phyloP scores from a whole-genome alignment of 2,329 filamentous ascomycete genomes.

The Calonectria naviculata region DNA sequence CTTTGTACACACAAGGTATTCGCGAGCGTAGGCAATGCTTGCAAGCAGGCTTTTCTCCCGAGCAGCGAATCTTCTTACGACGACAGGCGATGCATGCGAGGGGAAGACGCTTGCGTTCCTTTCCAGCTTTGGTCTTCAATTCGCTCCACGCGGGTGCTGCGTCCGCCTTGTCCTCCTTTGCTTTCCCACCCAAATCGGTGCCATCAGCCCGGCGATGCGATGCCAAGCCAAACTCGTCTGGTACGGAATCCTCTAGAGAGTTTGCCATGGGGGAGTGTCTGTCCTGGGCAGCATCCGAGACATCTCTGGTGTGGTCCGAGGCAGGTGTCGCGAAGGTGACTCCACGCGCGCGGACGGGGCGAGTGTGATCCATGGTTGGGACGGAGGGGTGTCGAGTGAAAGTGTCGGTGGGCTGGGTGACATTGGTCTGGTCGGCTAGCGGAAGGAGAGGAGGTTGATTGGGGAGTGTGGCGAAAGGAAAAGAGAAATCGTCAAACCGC shows the following conservation, averaged over 20 bases:
- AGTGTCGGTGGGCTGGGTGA: slow-evolving; percentile 43
- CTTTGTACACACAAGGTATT: slow-evolving; percentile 97
- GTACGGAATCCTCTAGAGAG: slow-evolving; percentile 63
- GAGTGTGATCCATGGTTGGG: slow-evolving; percentile 20
- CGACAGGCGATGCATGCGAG: slow-evolving; percentile 96
- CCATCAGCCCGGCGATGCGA: slow-evolving; percentile 60
- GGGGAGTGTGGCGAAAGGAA: slow-evolving; percentile 57
- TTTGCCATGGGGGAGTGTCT: slow-evolving; percentile 56
- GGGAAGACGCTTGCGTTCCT: slow-evolving; percentile 92
- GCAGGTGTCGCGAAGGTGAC: slow-evolving; percentile 36
- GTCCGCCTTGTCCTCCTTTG: slow-evolving; percentile 69
- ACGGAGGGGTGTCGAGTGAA: slow-evolving; percentile 46
- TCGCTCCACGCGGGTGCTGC: slow-evolving; percentile 80
- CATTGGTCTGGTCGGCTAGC: slow-evolving; percentile 48
- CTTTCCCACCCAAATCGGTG: slow-evolving; percentile 63
- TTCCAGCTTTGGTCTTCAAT: slow-evolving; percentile 91
- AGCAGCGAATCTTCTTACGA: slow-evolving; percentile 97
- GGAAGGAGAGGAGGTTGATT: slow-evolving; percentile 54
- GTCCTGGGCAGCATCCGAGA: slow-evolving; percentile 58
- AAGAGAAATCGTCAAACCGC: slow-evolving; percentile 65
- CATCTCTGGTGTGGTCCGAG: slow-evolving; percentile 46
- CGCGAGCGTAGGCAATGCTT: slow-evolving; percentile 94
- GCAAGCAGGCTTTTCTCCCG: slow-evolving; percentile 96
- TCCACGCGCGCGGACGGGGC: slow-evolving; percentile 34
- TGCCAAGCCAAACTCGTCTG: slow-evolving; percentile 69